Evolutionary conservation across 2,329 filamentous ascomycete species (phyloP), one percentile per base, ranked within the genome.

Genomic region (Botrytis pseudocinerea): DNA sequence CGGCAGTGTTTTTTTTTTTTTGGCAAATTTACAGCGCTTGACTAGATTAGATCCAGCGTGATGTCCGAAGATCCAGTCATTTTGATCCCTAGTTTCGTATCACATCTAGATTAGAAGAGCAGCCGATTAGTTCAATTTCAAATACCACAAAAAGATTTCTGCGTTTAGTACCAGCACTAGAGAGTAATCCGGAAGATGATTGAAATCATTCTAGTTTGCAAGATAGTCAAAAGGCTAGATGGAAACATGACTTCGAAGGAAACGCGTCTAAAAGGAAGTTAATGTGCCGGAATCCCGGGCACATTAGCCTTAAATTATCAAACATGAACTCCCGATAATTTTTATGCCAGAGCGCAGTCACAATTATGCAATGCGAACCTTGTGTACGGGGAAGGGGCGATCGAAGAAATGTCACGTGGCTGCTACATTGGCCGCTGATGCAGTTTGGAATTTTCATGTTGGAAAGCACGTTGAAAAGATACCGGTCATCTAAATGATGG

Each of bases 61-160:
- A 18, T 35, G 20, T 9, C 20, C 16, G 20, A 20, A 4, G 18
- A 35, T 10, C 16, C 6, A 35, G 4, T 20, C 2, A 25, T 38
- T 60, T 7, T 10, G 9, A 38, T 10, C 8, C 16, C 18, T 10
- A 12, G 1, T 60, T 60, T 20, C 18, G 8, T 4, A 22, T 22
- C 9, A 1, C 32, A 38, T 22, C 20, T 9, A 38, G 32, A 35
- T 9, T 12, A 1, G 10, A 20, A 38, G 8, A 35, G 12, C 8
- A 4, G 8, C 18, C 9, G 4, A 5, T 6, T 8, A 20, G 12
- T 1, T 38, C 4, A 35, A 38, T 22, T 0, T 9, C 1, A 22
- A 25, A 32, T 14, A 12, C 20, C 4, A 38, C 20, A 2, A 12
- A 9, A 0, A 6, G 20, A 1, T 6, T 8, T 6, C 1, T 38